Evolutionary conservation across 108 stramenopile genomes (phyloP).

Genomic region (Asterionellopsis glacialis): DNA sequence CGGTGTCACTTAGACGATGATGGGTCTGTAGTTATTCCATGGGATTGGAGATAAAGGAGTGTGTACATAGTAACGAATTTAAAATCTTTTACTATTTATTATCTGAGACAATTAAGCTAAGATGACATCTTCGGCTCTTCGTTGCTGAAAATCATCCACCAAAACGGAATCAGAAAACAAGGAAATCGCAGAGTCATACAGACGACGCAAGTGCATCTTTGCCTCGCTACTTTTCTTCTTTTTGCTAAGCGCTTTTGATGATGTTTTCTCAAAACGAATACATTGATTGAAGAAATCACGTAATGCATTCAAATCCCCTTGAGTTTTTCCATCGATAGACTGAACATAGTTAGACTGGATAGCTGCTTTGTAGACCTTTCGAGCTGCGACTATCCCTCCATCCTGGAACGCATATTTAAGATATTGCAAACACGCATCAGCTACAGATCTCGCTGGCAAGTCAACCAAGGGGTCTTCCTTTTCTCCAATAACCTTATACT

Average conservation of each 20-base stretch:
- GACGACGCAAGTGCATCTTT: conserved; percentile 19
- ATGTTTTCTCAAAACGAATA: conserved; percentile 33
- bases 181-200: conserved; percentile 53
- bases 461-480: conserved; percentile 21
- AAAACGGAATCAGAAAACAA: conserved; percentile 25
- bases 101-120: too few relatives aligned
- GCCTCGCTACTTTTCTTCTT: conserved; percentile 15
- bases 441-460: conserved; percentile 16
- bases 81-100: too few relatives aligned
- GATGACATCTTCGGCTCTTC: too few relatives aligned
- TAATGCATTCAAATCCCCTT: conserved; percentile 30
- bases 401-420: conserved; percentile 24
- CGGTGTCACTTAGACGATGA: conserved; percentile 78
- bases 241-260: conserved; percentile 6
- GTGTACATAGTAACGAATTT: too few relatives aligned
- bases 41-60: conserved; percentile 37
- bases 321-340: conserved; percentile 21
- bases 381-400: conserved; percentile 20
- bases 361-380: conserved; percentile 55
- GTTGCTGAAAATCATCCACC: too few relatives aligned
- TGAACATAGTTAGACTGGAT: conserved; percentile 36
- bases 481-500: conserved; percentile 13
- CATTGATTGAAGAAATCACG: conserved; percentile 40
- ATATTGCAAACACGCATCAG: conserved; percentile 34
- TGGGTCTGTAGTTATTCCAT: conserved; percentile 68